Evolutionary conservation across 176 grass and related monocot species (phyloP), one percentile per base, ranked within the genome.

Genomic region (Guadua angustifolia): DNA sequence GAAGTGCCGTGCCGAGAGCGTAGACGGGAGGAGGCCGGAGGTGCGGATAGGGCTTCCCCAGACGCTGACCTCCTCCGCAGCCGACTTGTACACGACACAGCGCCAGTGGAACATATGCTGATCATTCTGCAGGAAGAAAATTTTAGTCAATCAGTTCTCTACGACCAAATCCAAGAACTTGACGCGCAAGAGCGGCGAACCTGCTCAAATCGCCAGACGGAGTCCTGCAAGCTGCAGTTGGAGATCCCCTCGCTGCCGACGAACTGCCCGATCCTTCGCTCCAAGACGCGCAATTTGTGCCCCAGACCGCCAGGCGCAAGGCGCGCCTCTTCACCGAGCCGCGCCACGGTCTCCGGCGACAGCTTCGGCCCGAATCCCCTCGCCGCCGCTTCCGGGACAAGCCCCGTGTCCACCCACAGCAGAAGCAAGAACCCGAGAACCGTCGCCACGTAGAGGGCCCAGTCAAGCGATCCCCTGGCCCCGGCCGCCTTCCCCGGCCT

Each of bases 21-120:
- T 83, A 2, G 81, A 53, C 12, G 89, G 72, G 66, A 99, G 77
- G 16, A 99, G 74, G 67, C 91, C 96, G 22, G 96, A 87, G 19
- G 86, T 84, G 43, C 70, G 90, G 42, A 95, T 83, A 53, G 91
- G 93, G 70, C 93, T 99, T 38, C 96, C 96, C 96, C 96, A 99
- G 26, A 99, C 66, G 52, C 66, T 89, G 62, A 99, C 88, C 89
- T 89, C 86, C 86, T 99, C 93, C 69, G 78, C 89, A 29, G 83
- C 74, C 44, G 93, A 90, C 67, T 92, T 95, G 88, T 94, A 93
- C 42, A 99, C n/a, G 3, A 83, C 75, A 80, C 96, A 99, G 43
- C 77, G 94, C 96, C 96, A 99, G 58, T 89, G 83, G 89, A 99
- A 99, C 67, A 92, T 81, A 7, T 82, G 83, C 19, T 85, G 85